Conservation (phyloP, 768 basidiomycete species). For the Serendipita sp. region DNA sequence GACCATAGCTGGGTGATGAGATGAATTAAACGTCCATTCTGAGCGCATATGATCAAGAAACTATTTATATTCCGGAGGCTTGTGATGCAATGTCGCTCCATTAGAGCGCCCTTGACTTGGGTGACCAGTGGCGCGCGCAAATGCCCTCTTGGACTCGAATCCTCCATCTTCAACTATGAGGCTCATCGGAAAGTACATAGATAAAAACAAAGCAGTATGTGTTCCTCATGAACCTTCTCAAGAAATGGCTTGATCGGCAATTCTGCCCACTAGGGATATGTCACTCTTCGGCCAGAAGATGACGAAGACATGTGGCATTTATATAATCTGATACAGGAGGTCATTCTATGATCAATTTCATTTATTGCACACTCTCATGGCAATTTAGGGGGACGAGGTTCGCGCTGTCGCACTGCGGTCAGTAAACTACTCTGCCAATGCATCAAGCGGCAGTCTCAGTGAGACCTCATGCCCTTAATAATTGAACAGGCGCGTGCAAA, state of each 20-base stretch:
- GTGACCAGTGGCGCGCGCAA: no score
- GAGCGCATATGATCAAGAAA: no score
- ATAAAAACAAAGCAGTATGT: slow-evolving; percentile 68
- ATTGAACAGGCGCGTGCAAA: slow-evolving; percentile 60
- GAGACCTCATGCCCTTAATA: not conserved
- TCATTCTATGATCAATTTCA: slow-evolving; percentile 17
- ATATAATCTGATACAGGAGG: slow-evolving; percentile 85
- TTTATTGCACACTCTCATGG: slow-evolving; percentile 8
- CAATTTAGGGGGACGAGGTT: slow-evolving; percentile 52
- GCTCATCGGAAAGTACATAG: slow-evolving; percentile 64
- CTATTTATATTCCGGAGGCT: no score
- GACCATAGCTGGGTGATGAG: no score
- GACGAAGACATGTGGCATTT: slow-evolving; percentile 99
- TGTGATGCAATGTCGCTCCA: no score
- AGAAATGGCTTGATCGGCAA: slow-evolving; percentile 12
- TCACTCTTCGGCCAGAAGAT: slow-evolving; percentile 89
- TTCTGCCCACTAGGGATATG: slow-evolving; percentile 53
- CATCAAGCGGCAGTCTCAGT: not conserved
- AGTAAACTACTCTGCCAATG: slow-evolving; percentile 13
- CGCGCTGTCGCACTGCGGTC: slow-evolving; percentile 75
- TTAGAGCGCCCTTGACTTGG: no score
- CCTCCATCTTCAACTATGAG: slow-evolving; percentile 41
- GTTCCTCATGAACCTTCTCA: not conserved
- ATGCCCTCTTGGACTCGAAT: no score
- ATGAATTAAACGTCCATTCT: no score